Evolutionary conservation across 1,139 yeast genomes (phyloP), one percentile per base, ranked within the genome.

Genomic region (Pneumocystis jirovecii): DNA sequence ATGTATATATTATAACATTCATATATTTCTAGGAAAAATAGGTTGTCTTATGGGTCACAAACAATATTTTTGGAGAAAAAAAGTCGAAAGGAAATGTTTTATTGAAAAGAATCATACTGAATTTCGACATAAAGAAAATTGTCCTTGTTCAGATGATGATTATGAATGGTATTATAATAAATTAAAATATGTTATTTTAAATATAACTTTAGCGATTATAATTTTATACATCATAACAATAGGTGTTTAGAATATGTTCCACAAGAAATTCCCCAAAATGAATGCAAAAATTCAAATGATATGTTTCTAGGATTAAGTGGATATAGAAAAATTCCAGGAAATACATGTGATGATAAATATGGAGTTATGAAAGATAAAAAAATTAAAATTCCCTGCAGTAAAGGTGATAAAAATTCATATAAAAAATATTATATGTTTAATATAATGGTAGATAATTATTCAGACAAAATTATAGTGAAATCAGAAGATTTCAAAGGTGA

Each of bases 131-230:
- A 85, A 82, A 66, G 85, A 82, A 64, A 77, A 83, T 12, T 90
- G 97, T 75, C 77, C 78, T 15, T 90, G 97, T 77, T 74, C 83
- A 0, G 81, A 77, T 17, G 71, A 69, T 6, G 96, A 90, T 73
- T 86, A 81, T 70, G 96, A 90, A 74, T 90, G 97, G 75, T 81
- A 81, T 4, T 77, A 59, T 88, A 86, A 4, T 88, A 86, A 71
- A 70, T 42, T n/a, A 31, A 42, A 56, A 60, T 39, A 39, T 19
- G 8, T 60, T 31, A 59, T 60, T 10, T 60, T 42, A 39, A 61
- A 45, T 50, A 42, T 19, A 67, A 37, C 64, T 17, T 61, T 17
- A 59, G 68, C 44, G 68, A 67, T 62, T 64, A 64, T 63, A 60
- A 64, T 42, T 64, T 63, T 37, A 66, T 73, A 4, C 76, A 79